Conservation (phyloP, 2,329 filamentous ascomycete genomes). For the Exserohilum turcica region DNA sequence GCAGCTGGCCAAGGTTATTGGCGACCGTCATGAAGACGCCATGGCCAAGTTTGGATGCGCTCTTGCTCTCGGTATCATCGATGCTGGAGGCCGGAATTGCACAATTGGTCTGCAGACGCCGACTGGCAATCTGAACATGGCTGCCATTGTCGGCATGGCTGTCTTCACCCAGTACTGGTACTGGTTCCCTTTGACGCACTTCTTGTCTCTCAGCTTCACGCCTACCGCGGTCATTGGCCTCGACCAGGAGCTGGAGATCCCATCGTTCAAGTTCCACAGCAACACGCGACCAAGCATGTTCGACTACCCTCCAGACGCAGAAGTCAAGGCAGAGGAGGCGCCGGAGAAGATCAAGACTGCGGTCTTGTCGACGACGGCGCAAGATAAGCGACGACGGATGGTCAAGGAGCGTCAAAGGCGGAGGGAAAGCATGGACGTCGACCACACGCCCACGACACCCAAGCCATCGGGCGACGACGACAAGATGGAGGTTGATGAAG, state of each 20-base stretch:
- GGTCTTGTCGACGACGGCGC: slow-evolving; percentile 92
- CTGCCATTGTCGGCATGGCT: slow-evolving; percentile 95
- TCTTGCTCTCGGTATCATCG: slow-evolving; percentile 93
- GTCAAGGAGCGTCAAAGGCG: slow-evolving; percentile 91
- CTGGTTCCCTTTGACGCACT: slow-evolving; percentile 99
- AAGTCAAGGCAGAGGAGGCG: slow-evolving; percentile 91
- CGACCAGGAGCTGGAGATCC: slow-evolving; percentile 90
- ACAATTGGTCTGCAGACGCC: slow-evolving; percentile 97
- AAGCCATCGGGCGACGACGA: slow-evolving; percentile 69
- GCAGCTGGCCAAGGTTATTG: slow-evolving; percentile 89
- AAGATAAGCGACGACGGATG: slow-evolving; percentile 92
- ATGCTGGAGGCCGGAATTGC: slow-evolving; percentile 96
- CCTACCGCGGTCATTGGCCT: slow-evolving; percentile 95
- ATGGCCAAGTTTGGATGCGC: slow-evolving; percentile 99
- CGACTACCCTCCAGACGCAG: slow-evolving; percentile 95
- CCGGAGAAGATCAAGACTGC: slow-evolving; percentile 94
- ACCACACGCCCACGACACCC: slow-evolving; percentile 75
- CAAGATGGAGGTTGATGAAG: slow-evolving; percentile 78
- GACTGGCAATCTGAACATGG: slow-evolving; percentile 98
- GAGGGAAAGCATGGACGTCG: slow-evolving; percentile 94
- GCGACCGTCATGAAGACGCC: slow-evolving; percentile 94
- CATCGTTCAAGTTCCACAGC: slow-evolving; percentile 93
- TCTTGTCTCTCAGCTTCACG: slow-evolving; percentile 94
- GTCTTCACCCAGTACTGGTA: slow-evolving; percentile 99
- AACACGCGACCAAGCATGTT: slow-evolving; percentile 94